Percentiles rank a stretch among this genome's conserved stretches.
Evolutionary conservation across 306 rosid species (phyloP).

Genomic region (Luffa acutangula): DNA sequence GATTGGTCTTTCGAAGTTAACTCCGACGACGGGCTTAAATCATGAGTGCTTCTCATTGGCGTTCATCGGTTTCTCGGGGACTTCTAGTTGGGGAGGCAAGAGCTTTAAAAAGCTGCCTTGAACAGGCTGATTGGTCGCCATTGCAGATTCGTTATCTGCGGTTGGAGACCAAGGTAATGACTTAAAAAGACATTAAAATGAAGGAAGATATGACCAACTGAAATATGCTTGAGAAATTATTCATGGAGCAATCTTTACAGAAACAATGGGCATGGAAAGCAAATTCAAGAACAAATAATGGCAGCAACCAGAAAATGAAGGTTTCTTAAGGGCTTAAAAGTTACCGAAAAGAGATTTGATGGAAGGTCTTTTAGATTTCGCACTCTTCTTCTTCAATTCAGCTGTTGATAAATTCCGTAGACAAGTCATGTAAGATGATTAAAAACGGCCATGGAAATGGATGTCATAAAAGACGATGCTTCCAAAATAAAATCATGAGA

Average conservation of each 20-base stretch:
- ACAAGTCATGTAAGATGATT: not conserved
- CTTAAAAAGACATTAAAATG: not conserved
- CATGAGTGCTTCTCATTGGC: conserved; percentile 25
- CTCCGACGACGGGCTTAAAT: not conserved
- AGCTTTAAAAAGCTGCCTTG: conserved; percentile 80
- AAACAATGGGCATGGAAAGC: not conserved
- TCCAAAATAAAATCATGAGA: not conserved
- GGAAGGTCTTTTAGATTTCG: conserved; percentile 83
- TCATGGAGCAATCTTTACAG: not conserved
- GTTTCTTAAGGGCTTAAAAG: not conserved
- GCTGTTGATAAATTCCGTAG: conserved; percentile 36
- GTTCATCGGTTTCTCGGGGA: conserved; percentile 52
- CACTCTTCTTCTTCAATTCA: conserved; percentile 87
- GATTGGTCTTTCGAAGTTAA: not conserved
- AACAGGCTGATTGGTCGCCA: conserved; percentile 38
- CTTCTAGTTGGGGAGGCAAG: conserved; percentile 66
- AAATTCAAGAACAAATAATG: not conserved
- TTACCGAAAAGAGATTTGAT: conserved; percentile 88
- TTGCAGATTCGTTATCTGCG: conserved; percentile 68
- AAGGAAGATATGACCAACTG: not conserved
- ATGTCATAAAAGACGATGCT: conserved; percentile 1
- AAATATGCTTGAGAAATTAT: not conserved
- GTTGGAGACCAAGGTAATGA: not conserved
- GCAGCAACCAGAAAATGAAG: not conserved
- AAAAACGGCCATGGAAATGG: not conserved